phyloP scores from a whole-genome alignment of 1,284 basidiomycete genomes.

The Trichosporon asahii region DNA sequence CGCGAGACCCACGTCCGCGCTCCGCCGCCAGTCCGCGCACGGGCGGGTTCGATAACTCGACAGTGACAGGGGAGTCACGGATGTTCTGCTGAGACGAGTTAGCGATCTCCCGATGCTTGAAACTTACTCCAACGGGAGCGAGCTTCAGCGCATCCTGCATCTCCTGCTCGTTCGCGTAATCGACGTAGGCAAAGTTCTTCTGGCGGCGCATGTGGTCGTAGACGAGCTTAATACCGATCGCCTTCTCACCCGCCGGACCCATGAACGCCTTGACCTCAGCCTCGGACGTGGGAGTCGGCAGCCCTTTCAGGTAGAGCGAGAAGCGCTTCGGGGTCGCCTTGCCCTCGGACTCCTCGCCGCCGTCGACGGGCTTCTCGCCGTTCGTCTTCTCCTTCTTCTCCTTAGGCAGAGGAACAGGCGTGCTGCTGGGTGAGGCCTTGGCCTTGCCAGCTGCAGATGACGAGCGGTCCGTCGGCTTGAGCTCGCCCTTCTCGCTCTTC shows the following conservation, averaged over 20 bases:
- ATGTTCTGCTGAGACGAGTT: slow-evolving; percentile 31
- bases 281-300: slow-evolving; percentile 62
- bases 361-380: slow-evolving; percentile 23
- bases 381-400: slow-evolving; percentile 49
- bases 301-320: slow-evolving; percentile 73
- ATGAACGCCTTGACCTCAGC: slow-evolving; percentile 71
- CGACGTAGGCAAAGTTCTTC: slow-evolving; percentile 65
- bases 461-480: slow-evolving; percentile 1
- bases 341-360: slow-evolving; percentile 54
- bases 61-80: slow-evolving; percentile 51
- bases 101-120: neutral
- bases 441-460: slow-evolving; percentile 17
- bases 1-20: slow-evolving; percentile 51
- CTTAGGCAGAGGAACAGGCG: slow-evolving; percentile 8
- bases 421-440: slow-evolving; percentile 8
- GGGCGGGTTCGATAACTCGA: slow-evolving; percentile 49
- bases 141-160: slow-evolving; percentile 73
- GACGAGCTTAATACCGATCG: slow-evolving; percentile 58
- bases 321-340: slow-evolving; percentile 68
- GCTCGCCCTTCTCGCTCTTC: slow-evolving; percentile 19
- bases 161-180: slow-evolving; percentile 76
- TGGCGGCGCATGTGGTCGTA: slow-evolving; percentile 52
- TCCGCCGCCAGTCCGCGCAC: slow-evolving; percentile 23
- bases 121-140: slow-evolving; percentile 62
- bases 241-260: slow-evolving; percentile 43